These are phyloP conservation scores for Phytomonas francai DNA, from an alignment of 208 protist species.

Conservation along the genomic window DNA sequence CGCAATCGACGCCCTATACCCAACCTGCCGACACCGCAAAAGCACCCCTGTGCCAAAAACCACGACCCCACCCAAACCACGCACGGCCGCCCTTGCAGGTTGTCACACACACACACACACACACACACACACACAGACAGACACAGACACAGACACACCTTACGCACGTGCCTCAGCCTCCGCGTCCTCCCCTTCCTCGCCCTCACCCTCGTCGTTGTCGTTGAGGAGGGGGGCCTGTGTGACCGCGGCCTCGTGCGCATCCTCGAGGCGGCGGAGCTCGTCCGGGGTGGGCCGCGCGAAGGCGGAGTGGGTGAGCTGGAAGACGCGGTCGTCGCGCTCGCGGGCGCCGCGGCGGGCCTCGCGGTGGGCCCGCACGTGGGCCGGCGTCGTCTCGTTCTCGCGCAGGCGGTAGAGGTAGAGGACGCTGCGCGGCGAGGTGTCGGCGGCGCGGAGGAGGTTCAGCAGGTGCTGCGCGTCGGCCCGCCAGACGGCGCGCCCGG, in stretches of 20 bases:
- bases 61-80: too few relatives aligned
- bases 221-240: slow-evolving; percentile 3
- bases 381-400: slow-evolving; percentile 46
- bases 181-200: not conserved
- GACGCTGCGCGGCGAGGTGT: slow-evolving; percentile 67
- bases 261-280: slow-evolving; percentile 25
- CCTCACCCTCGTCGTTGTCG: slow-evolving; percentile 4
- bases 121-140: not conserved
- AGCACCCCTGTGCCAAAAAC: too few relatives aligned
- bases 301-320: slow-evolving; percentile 30
- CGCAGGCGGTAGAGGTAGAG: slow-evolving; percentile 52
- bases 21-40: too few relatives aligned
- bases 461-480: slow-evolving; percentile 64
- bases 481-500: slow-evolving; percentile 48
- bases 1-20: too few relatives aligned
- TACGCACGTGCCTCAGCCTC: not conserved
- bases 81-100: too few relatives aligned
- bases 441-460: slow-evolving; percentile 48
- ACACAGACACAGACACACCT: slow-evolving; percentile 8
- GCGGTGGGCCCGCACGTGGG: slow-evolving; percentile 42
- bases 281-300: slow-evolving; percentile 25
- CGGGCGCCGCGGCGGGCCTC: slow-evolving; percentile 23
- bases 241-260: not conserved
- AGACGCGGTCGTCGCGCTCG: slow-evolving; percentile 23
- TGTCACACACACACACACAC: not conserved